Percentiles rank a stretch among this genome's conserved stretches.
These are phyloP conservation scores for Phialocephala subalpina DNA, from an alignment of 2,329 filamentous ascomycete species.

Conservation along the genomic window DNA sequence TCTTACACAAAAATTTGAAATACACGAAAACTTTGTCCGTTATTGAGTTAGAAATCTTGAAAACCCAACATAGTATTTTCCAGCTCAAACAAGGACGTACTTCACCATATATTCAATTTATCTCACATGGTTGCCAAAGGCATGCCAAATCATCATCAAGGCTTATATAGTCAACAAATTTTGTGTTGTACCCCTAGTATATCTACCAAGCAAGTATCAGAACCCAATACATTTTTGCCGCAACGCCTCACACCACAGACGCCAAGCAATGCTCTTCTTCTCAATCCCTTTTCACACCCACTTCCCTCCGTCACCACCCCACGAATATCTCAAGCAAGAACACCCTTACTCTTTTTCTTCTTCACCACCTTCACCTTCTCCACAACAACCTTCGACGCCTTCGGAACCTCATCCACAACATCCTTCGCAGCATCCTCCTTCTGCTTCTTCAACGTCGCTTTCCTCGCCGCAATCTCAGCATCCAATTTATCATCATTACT, in stretches of 20 bases:
- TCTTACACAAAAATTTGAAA: too few species aligned
- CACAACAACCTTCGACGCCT: slow-evolving; percentile 27
- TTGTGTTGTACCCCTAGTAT: neutral
- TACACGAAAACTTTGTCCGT: too few species aligned
- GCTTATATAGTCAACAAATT: neutral
- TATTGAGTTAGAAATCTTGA: too few species aligned
- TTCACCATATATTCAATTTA: too few species aligned
- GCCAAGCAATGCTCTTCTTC: slow-evolving; percentile 6
- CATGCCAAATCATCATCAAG: too few species aligned
- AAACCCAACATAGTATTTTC: too few species aligned
- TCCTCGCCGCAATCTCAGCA: slow-evolving; percentile 45
- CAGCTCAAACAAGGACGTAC: too few species aligned
- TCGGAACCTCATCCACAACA: slow-evolving; percentile 39
- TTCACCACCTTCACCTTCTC: slow-evolving; percentile 14
- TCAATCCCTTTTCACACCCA: neutral
- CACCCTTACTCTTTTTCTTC: slow-evolving; percentile 38
- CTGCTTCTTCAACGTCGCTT: slow-evolving; percentile 47
- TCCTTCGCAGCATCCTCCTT: slow-evolving; percentile 44
- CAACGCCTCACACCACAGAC: slow-evolving; percentile 6
- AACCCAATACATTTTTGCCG: slow-evolving; percentile 7
- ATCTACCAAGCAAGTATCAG: neutral
- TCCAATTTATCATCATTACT: slow-evolving; percentile 46
- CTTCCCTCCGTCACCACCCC: neutral
- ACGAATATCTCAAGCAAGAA: slow-evolving; percentile 24
- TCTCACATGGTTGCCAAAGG: too few species aligned